Base-by-base conservation (phyloP, 148 eudicot species). In the Beta vulgaris region DNA sequence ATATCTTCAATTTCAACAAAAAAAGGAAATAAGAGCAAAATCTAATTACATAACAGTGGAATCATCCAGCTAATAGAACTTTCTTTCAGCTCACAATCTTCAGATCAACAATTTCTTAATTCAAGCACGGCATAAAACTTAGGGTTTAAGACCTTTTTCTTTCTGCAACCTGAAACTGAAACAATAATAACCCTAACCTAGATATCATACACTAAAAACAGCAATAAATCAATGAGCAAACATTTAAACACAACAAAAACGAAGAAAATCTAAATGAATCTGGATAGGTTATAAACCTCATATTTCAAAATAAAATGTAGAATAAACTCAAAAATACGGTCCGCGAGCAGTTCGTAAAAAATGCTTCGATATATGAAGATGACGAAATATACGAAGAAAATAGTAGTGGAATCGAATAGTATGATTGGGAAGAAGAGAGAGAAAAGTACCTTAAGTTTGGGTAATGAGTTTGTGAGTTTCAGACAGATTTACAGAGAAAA, bases 181-280 rank as follows among this genome's bases (percentile, higher is more conserved):
- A 35, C n/a, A 37, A 43, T 25, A 67, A 67, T n/a, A n/a, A n/a
- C 71, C 71, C 71, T 67, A 67, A 67, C 71, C 43, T 36, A 35
- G 19, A 34, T 14, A n/a, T 36, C 39, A 34, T 0, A 64, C 0
- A 13, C 46, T 42, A n/a, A 13, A 42, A 67, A 42, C 26, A 66
- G 25, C 25, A 2, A 32, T n/a, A 61, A 31, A 31, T 32, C 15
- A 37, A n/a, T 39, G 2, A 37, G 32, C 31, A 19, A 62, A 32
- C 6, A 2, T 6, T 2, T 31, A 3, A 40, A 37, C 11, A 42
- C 28, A 25, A 5, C 32, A 25, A 6, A 36, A 7, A 21, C 12
- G 29, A 25, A 28, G 26, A 43, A 5, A 19, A n/a, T 57, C 14
- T 32, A 40, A 42, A 19, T 39, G 12, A 25, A 25, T 34, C 18